phyloP scores from a whole-genome alignment of 345 rosid species.

The Syzygium grande region DNA sequence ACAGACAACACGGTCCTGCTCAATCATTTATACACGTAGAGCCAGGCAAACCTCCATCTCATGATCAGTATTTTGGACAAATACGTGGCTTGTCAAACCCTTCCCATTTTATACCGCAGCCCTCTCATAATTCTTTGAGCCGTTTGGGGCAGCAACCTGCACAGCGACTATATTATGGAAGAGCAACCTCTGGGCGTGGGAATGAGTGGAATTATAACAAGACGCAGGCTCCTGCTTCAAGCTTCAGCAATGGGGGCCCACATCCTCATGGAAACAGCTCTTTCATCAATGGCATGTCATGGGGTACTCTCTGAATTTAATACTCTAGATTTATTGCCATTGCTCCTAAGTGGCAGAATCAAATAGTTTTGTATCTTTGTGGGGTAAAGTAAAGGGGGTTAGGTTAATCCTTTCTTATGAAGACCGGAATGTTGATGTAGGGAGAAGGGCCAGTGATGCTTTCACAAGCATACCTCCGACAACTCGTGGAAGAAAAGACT shows the following conservation, averaged over 20 bases:
- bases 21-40: slow-evolving; percentile 55
- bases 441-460: slow-evolving; percentile 73
- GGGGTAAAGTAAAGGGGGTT: background rate
- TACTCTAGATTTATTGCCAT: background rate
- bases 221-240: slow-evolving; percentile 61
- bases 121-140: slow-evolving; percentile 73
- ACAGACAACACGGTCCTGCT: slow-evolving; percentile 61
- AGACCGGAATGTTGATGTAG: slow-evolving; percentile 21
- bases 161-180: slow-evolving; percentile 48
- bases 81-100: slow-evolving; percentile 52
- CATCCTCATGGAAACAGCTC: slow-evolving; percentile 82
- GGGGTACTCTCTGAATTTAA: slow-evolving; percentile 58
- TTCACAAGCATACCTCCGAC: slow-evolving; percentile 63
- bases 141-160: slow-evolving; percentile 83
- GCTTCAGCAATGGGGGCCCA: slow-evolving; percentile 50
- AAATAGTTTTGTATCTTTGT: background rate
- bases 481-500: slow-evolving; percentile 84
- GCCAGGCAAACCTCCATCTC: slow-evolving; percentile 60
- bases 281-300: slow-evolving; percentile 53
- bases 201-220: slow-evolving; percentile 63
- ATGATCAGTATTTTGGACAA: slow-evolving; percentile 53
- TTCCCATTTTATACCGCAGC: slow-evolving; percentile 42
- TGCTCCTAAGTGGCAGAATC: background rate
- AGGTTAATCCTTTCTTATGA: slow-evolving; percentile 5
- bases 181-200: slow-evolving; percentile 38